phyloP scores from a whole-genome alignment of 2,329 filamentous ascomycete genomes.

The Parafenestella ontariensis region DNA sequence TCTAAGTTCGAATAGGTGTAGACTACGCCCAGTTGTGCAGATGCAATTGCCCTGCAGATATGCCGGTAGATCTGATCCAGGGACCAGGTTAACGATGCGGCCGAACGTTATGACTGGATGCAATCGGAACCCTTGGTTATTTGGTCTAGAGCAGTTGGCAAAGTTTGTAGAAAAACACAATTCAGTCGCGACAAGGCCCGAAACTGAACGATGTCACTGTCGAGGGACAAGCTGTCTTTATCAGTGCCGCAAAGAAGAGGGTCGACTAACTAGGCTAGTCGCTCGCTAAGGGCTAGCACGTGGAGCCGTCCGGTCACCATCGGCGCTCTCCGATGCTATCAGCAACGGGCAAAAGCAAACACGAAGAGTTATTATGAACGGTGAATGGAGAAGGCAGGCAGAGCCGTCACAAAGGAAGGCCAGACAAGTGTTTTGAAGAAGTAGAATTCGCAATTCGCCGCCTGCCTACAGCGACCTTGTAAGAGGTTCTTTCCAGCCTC shows the following conservation, averaged over 20 bases:
- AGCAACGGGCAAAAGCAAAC: conserved; percentile 14
- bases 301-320: conserved; percentile 20
- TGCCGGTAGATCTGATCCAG: background rate
- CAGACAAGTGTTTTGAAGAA: background rate
- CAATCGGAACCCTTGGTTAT: background rate
- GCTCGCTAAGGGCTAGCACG: conserved; percentile 25
- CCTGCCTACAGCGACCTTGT: background rate
- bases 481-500: conserved; percentile 1
- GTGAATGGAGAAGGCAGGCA: background rate
- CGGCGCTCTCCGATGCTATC: conserved; percentile 24
- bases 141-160: background rate
- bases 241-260: conserved; percentile 15
- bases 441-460: conserved; percentile 12
- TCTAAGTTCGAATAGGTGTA: background rate
- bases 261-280: conserved; percentile 16
- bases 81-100: background rate
- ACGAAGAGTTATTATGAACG: background rate
- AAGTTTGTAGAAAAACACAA: background rate
- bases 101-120: background rate
- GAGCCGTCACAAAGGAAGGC: background rate
- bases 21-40: background rate
- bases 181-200: background rate
- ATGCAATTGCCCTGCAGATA: background rate
- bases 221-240: conserved; percentile 16
- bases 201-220: background rate